Conservation (phyloP, 352 stramenopile species). For the Saprolegnia diclina region DNA sequence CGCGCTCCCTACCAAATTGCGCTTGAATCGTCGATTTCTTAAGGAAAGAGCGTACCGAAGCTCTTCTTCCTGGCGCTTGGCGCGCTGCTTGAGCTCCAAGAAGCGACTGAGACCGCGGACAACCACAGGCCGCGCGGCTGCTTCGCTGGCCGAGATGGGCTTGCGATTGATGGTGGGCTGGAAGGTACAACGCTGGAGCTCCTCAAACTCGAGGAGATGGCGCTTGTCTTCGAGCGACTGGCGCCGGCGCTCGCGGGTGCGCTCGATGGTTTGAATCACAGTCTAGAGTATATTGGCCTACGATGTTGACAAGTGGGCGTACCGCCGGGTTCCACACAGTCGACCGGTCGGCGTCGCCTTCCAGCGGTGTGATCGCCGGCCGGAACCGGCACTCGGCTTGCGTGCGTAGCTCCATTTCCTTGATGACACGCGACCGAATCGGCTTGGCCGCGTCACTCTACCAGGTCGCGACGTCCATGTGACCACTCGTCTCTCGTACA, state of each 20-base stretch:
- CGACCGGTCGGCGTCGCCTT: slow-evolving; percentile 33
- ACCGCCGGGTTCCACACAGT: slow-evolving; percentile 32
- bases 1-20: slow-evolving; percentile 35
- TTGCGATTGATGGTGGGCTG: slow-evolving; percentile 15
- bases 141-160: background rate
- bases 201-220: slow-evolving; percentile 48
- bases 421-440: slow-evolving; percentile 50
- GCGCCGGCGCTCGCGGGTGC: slow-evolving; percentile 43
- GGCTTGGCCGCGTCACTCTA: slow-evolving; percentile 15
- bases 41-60: slow-evolving; percentile 26
- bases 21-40: background rate
- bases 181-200: slow-evolving; percentile 35
- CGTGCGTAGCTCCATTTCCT: slow-evolving; percentile 59
- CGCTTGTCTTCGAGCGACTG: slow-evolving; percentile 57
- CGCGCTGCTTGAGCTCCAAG: slow-evolving; percentile 64
- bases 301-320: slow-evolving; percentile 35
- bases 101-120: slow-evolving; percentile 73
- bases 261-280: slow-evolving; percentile 63
- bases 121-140: slow-evolving; percentile 41
- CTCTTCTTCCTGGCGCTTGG: slow-evolving; percentile 60
- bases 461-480: background rate
- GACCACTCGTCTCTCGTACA: background rate
- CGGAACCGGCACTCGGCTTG: slow-evolving; percentile 69
- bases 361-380: slow-evolving; percentile 26
- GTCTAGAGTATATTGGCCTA: slow-evolving; percentile 61